phyloP scores from a whole-genome alignment of 1,284 basidiomycete species.

The Sporisorium scitamineum region DNA sequence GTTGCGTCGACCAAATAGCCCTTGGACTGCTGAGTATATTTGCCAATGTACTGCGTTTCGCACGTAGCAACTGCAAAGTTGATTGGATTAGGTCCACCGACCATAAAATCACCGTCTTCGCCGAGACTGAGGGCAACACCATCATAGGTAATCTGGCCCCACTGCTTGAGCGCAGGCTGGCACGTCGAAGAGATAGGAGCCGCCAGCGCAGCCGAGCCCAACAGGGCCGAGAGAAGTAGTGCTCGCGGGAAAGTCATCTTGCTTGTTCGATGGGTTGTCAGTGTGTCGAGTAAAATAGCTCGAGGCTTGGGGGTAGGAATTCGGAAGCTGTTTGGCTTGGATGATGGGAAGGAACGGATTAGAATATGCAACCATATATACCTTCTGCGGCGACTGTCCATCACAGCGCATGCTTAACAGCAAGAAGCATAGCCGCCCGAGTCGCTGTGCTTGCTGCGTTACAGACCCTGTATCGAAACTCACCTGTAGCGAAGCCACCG shows the following conservation, averaged over 20 bases:
- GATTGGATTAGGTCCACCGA: constrained; percentile 28
- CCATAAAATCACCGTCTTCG: constrained; percentile 12
- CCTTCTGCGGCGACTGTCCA: background rate
- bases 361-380: background rate
- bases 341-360: background rate
- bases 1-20: constrained; percentile 28
- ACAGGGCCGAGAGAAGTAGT: constrained; percentile 14
- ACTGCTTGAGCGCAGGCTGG: background rate
- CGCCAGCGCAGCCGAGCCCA: constrained; percentile 11
- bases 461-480: too few relatives aligned
- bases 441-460: background rate
- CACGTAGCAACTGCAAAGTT: constrained; percentile 20
- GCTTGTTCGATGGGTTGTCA: background rate
- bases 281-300: background rate
- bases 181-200: constrained; percentile 15
- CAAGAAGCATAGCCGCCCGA: background rate
- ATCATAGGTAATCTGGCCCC: constrained; percentile 9
- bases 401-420: background rate
- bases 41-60: background rate
- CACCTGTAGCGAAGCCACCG: too few relatives aligned
- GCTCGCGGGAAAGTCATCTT: constrained; percentile 18
- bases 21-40: background rate
- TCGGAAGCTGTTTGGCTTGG: background rate
- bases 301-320: too few relatives aligned
- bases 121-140: constrained; percentile 15